A percentile compares a stretch with the other conserved stretches of the same genome.
These are phyloP conservation scores for Sphagnum tenellum DNA, from an alignment of 225 moss, liverwort and hornwort species.

Conservation along the genomic window DNA sequence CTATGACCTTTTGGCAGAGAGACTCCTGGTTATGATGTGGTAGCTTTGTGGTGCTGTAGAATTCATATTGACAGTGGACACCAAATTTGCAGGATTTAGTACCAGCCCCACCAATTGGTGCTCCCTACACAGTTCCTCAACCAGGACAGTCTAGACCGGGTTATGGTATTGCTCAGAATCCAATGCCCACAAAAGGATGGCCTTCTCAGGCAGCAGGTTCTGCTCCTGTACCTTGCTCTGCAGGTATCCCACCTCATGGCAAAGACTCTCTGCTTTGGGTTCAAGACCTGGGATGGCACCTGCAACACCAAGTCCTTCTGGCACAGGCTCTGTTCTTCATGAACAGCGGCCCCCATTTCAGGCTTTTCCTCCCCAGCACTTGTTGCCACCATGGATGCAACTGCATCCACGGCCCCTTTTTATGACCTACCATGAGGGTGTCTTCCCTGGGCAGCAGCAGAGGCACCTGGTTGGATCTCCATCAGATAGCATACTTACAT, in stretches of 20 bases:
- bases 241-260: slow-evolving; percentile 17
- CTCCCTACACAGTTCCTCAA: slow-evolving; percentile 37
- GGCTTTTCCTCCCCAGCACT: slow-evolving; percentile 26
- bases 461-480: slow-evolving; percentile 23
- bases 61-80: too few species aligned
- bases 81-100: slow-evolving; percentile 28
- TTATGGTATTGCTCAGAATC: slow-evolving; percentile 46
- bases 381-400: slow-evolving; percentile 37
- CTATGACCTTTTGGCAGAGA: background rate
- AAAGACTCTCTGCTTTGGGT: slow-evolving; percentile 8
- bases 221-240: slow-evolving; percentile 27
- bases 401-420: slow-evolving; percentile 35
- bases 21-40: too few species aligned
- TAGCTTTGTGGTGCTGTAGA: too few species aligned
- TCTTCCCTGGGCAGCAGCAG: slow-evolving; percentile 30
- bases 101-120: slow-evolving; percentile 28
- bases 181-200: slow-evolving; percentile 47
- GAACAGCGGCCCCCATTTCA: slow-evolving; percentile 22
- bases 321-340: slow-evolving; percentile 12
- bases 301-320: slow-evolving; percentile 16
- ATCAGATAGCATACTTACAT: slow-evolving; percentile 33
- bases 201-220: slow-evolving; percentile 48
- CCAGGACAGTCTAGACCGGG: slow-evolving; percentile 29
- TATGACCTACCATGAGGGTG: slow-evolving; percentile 20
- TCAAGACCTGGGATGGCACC: slow-evolving; percentile 19